Percentiles rank a stretch among this genome's conserved stretches.
phyloP scores from a whole-genome alignment of 306 rosid genomes.

The Fragaria ananassa region DNA sequence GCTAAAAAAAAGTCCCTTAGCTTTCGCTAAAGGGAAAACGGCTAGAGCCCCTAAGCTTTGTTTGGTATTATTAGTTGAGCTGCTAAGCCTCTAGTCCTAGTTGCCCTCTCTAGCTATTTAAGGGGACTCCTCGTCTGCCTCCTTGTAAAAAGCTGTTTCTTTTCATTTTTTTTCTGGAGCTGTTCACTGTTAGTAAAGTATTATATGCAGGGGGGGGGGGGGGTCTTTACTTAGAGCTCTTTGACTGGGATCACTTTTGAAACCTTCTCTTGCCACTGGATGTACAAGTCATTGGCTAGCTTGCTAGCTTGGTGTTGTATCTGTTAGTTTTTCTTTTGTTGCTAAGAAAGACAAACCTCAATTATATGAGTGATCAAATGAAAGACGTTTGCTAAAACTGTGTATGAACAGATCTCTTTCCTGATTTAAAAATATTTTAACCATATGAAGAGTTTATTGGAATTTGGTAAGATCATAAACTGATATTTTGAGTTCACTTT shows the following conservation, averaged over 20 bases:
- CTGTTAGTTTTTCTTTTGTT: background rate
- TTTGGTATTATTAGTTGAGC: too few species aligned
- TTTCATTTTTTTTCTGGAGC: background rate
- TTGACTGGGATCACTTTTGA: conserved; percentile 20
- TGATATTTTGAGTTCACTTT: conserved; percentile 16
- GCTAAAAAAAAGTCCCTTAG: too few species aligned
- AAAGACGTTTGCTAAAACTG: background rate
- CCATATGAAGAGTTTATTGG: background rate
- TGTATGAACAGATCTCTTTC: conserved; percentile 19
- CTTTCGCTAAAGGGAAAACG: too few species aligned
- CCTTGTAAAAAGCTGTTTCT: too few species aligned
- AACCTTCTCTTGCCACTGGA: conserved; percentile 16
- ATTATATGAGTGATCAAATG: background rate
- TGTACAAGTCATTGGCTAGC: conserved; percentile 3
- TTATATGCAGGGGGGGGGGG: background rate
- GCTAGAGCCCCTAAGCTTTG: too few species aligned
- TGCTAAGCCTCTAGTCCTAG: too few species aligned
- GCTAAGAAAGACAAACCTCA: background rate
- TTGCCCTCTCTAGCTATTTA: too few species aligned
- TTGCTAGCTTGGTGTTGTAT: conserved; percentile 12
- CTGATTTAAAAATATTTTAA: conserved; percentile 7
- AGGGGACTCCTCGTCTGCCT: too few species aligned
- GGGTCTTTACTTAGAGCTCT: conserved; percentile 9
- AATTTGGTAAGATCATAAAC: background rate
- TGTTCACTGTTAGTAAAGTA: background rate